These are phyloP conservation scores for Fragaria vesca DNA, from an alignment of 306 rosid genomes.

Conservation along the genomic window DNA sequence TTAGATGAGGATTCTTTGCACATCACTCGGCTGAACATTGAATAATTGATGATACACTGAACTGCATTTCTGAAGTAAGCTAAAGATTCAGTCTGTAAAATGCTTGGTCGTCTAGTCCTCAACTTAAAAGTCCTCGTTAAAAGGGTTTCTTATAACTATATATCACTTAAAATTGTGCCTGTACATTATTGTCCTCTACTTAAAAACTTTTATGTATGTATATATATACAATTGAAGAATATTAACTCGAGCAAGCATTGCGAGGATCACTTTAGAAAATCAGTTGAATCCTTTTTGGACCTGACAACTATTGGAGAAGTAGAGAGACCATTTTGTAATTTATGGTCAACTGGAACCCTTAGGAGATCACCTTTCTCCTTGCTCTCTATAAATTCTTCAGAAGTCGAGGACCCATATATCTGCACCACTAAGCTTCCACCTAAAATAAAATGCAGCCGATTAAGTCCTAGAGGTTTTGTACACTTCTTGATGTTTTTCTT, in stretches of 20 bases:
- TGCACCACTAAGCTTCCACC: conserved; percentile 75
- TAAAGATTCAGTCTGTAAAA: too few species aligned
- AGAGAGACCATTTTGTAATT: conserved; percentile 18
- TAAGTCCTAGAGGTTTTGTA: background rate
- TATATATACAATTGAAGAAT: background rate
- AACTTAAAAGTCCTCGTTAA: too few species aligned
- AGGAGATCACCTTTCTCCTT: conserved; percentile 18
- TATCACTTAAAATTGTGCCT: background rate
- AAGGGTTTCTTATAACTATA: background rate
- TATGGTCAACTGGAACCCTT: conserved; percentile 5
- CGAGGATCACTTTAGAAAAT: background rate
- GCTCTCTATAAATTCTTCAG: conserved; percentile 7
- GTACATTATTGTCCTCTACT: background rate
- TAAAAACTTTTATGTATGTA: background rate
- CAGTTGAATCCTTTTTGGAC: conserved; percentile 14
- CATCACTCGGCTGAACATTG: too few species aligned
- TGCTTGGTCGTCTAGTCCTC: too few species aligned
- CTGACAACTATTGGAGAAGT: conserved; percentile 26
- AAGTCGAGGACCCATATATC: conserved; percentile 38
- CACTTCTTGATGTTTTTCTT: background rate
- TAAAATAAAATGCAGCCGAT: background rate
- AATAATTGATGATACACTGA: too few species aligned
- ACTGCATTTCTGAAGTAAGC: too few species aligned
- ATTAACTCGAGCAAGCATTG: background rate
- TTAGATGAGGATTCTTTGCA: too few species aligned